Percentiles rank a stretch among this genome's conserved stretches.
Evolutionary conservation across 768 basidiomycete species (phyloP).

Genomic region (Suillus plorans): DNA sequence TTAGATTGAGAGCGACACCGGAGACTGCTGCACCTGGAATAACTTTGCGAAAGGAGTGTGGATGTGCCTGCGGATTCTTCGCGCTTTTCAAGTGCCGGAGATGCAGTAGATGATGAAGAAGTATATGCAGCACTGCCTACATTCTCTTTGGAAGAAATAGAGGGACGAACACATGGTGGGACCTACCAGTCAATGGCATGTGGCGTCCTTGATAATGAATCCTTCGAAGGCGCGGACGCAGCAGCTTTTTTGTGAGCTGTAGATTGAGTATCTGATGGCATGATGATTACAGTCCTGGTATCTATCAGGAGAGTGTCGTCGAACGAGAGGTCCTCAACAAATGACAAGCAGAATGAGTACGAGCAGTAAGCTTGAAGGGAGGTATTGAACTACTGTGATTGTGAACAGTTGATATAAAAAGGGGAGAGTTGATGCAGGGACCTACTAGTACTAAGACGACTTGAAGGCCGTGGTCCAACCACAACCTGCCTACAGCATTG

Average conservation of each 20-base stretch:
- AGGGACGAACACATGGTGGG: neutral
- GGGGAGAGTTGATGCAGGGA: neutral
- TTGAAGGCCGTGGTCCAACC: constrained; percentile 4
- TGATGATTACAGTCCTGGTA: neutral
- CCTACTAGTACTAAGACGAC: neutral
- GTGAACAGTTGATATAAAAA: constrained; percentile 3
- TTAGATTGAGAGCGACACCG: neutral
- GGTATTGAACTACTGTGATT: neutral
- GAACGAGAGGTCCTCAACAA: neutral
- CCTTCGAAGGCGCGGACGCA: neutral
- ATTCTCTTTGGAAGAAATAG: constrained; percentile 2
- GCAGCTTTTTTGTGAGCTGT: neutral
- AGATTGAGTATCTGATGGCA: constrained; percentile 1
- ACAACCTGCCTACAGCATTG: neutral
- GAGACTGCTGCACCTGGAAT: neutral
- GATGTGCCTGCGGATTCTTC: constrained; percentile 1
- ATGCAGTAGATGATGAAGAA: constrained; percentile 1
- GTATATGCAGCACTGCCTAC: neutral
- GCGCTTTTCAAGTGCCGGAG: neutral
- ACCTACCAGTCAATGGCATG: constrained; percentile 6
- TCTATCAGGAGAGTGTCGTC: neutral
- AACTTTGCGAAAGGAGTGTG: neutral
- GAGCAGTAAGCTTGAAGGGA: neutral
- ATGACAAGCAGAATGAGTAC: neutral
- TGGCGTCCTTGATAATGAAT: constrained; percentile 1